Percentiles rank a stretch among this genome's conserved stretches.
Conservation (phyloP, 768 basidiomycete species). For the Phlebiopsis gigantea region DNA sequence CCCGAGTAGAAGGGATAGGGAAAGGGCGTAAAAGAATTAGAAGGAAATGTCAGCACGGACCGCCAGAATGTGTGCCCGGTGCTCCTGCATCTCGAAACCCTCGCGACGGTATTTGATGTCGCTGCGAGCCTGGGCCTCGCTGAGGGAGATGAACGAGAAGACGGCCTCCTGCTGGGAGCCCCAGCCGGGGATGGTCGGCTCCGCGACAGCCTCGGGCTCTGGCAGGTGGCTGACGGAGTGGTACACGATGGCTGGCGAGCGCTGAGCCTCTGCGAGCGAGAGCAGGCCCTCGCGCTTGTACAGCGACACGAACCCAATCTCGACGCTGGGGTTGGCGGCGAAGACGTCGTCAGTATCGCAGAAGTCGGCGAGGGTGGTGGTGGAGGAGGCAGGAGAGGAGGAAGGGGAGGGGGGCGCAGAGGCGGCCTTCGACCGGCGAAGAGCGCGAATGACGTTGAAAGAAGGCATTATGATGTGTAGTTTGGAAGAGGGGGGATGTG, state of each 20-base stretch:
- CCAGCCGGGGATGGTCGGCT: neutral
- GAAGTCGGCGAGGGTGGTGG: neutral
- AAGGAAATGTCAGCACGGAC: neutral
- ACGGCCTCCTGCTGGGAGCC: neutral
- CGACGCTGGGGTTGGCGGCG: neutral
- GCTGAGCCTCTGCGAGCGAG: slow-evolving; percentile 5
- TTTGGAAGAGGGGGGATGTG: neutral
- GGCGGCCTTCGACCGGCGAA: slow-evolving; percentile 1
- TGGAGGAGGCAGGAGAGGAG: neutral
- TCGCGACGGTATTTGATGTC: slow-evolving; percentile 9
- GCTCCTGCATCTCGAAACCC: slow-evolving; percentile 12
- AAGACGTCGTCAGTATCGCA: neutral
- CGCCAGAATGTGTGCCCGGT: neutral
- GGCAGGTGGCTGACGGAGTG: slow-evolving; percentile 1
- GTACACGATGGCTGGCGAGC: slow-evolving; percentile 3
- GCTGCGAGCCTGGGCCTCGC: neutral
- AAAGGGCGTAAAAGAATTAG: neutral
- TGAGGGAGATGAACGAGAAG: slow-evolving; percentile 2
- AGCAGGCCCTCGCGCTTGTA: neutral
- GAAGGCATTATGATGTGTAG: neutral
- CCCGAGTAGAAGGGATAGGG: neutral
- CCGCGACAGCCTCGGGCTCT: neutral
- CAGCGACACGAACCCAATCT: neutral
- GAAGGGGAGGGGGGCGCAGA: neutral
- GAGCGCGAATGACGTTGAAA: neutral